Conservation (phyloP, 306 rosid genomes). For the Quercus aquifolioides region DNA sequence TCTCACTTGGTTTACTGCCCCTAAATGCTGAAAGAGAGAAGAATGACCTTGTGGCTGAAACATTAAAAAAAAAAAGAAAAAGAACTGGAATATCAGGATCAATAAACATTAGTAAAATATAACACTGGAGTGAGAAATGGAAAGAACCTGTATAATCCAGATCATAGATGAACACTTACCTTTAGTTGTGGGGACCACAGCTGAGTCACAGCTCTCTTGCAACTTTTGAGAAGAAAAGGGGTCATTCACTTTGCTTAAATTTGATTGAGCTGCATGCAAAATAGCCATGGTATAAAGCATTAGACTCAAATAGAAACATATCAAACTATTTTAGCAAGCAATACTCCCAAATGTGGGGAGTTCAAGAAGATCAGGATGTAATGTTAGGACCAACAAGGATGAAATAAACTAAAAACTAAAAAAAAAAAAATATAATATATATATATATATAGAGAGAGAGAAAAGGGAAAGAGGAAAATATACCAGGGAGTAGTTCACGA, state of each 20-base stretch:
- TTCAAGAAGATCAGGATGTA: slow-evolving; percentile 7
- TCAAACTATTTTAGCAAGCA: not conserved
- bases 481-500: slow-evolving; percentile 44
- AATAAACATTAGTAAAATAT: not conserved
- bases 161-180: slow-evolving; percentile 52
- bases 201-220: slow-evolving; percentile 50
- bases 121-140: not conserved
- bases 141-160: slow-evolving; percentile 3
- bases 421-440: not conserved
- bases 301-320: slow-evolving; percentile 17
- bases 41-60: slow-evolving; percentile 90
- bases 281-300: slow-evolving; percentile 10
- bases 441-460: not conserved
- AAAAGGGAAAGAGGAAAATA: slow-evolving; percentile 18
- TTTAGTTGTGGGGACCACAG: slow-evolving; percentile 54
- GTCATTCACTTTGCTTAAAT: too few species aligned
- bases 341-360: not conserved
- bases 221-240: slow-evolving; percentile 42
- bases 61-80: slow-evolving; percentile 7
- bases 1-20: slow-evolving; percentile 61
- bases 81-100: slow-evolving; percentile 7
- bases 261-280: slow-evolving; percentile 34
- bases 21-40: slow-evolving; percentile 98
- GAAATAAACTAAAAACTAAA: not conserved
- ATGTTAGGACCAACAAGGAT: not conserved